phyloP scores from a whole-genome alignment of 2,329 filamentous ascomycete species.

The Fusarium scirpi region DNA sequence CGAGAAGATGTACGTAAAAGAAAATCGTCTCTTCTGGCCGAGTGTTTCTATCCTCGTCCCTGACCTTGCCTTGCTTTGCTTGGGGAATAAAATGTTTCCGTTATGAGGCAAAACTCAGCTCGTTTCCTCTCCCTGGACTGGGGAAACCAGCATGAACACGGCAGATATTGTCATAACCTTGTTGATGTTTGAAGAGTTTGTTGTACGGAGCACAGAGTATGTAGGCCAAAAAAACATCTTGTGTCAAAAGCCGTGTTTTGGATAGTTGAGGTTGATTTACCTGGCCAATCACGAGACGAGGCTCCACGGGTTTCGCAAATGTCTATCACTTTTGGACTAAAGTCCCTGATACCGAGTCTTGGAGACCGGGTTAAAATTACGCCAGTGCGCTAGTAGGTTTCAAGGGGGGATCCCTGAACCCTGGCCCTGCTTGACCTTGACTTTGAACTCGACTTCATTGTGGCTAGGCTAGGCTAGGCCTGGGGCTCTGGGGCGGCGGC shows the following conservation, averaged over 20 bases:
- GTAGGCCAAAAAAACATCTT: slow-evolving; percentile 21
- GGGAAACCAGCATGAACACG: slow-evolving; percentile 23
- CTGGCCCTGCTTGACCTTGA: slow-evolving; percentile 3
- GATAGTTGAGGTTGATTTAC: slow-evolving; percentile 17
- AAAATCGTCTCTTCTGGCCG: not conserved
- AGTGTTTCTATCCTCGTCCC: slow-evolving; percentile 10
- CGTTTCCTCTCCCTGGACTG: slow-evolving; percentile 11
- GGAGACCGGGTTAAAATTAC: slow-evolving; percentile 57
- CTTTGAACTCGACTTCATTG: not conserved
- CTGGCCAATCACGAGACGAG: slow-evolving; percentile 29
- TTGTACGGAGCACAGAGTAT: slow-evolving; percentile 5
- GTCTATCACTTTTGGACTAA: slow-evolving; percentile 41
- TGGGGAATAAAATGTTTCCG: slow-evolving; percentile 39
- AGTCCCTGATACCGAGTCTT: slow-evolving; percentile 57
- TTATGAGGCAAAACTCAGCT: slow-evolving; percentile 27
- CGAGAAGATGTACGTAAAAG: slow-evolving; percentile 5
- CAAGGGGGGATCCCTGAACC: slow-evolving; percentile 58
- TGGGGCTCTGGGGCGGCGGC: slow-evolving; percentile 27
- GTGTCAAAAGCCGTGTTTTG: slow-evolving; percentile 20
- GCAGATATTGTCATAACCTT: slow-evolving; percentile 14
- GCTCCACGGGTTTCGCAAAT: slow-evolving; percentile 22
- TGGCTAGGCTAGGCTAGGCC: not conserved
- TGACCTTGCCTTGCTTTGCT: slow-evolving; percentile 16
- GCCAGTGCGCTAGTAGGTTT: slow-evolving; percentile 65
- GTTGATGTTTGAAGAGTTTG: slow-evolving; percentile 9